phyloP scores from a whole-genome alignment of 768 basidiomycete species.

The Saitozyma podzolica region DNA sequence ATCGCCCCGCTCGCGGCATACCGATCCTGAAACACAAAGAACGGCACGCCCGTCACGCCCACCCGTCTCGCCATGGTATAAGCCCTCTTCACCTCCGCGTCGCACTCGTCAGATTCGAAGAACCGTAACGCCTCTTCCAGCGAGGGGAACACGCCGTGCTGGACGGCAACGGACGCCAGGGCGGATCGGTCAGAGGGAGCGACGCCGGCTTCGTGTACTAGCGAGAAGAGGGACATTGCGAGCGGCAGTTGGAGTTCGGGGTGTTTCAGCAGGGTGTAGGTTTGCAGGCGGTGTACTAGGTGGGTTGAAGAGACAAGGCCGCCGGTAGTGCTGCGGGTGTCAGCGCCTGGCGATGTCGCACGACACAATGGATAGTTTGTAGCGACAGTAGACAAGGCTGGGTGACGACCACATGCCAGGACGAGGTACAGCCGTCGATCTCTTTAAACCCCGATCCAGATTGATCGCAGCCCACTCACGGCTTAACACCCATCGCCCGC shows the following conservation, averaged over 20 bases:
- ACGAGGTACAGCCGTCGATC: no score
- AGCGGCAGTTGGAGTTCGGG: slow-evolving; percentile 23
- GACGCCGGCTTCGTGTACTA: slow-evolving; percentile 14
- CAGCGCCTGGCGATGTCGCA: not conserved
- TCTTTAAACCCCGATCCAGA: not conserved
- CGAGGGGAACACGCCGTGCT: slow-evolving; percentile 23
- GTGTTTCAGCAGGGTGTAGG: slow-evolving; percentile 17
- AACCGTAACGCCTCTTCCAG: slow-evolving; percentile 18
- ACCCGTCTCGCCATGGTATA: slow-evolving; percentile 23
- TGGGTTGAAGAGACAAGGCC: slow-evolving; percentile 25
- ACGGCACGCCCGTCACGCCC: slow-evolving; percentile 40
- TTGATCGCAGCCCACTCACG: slow-evolving; percentile 55
- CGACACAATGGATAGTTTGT: no score
- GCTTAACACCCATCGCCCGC: slow-evolving; percentile 61
- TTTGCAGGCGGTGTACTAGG: slow-evolving; percentile 26
- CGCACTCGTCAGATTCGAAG: slow-evolving; percentile 26
- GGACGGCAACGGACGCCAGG: slow-evolving; percentile 20
- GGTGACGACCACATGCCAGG: no score
- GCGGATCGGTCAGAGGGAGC: slow-evolving; percentile 23
- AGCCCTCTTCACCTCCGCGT: slow-evolving; percentile 28
- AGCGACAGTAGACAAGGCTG: no score
- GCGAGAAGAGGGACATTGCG: slow-evolving; percentile 27
- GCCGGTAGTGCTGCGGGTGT: slow-evolving; percentile 1
- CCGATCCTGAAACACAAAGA: slow-evolving; percentile 38
- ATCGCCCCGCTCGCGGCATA: slow-evolving; percentile 36